phyloP scores from a whole-genome alignment of 352 stramenopile species.

The Phytopythium vexans region DNA sequence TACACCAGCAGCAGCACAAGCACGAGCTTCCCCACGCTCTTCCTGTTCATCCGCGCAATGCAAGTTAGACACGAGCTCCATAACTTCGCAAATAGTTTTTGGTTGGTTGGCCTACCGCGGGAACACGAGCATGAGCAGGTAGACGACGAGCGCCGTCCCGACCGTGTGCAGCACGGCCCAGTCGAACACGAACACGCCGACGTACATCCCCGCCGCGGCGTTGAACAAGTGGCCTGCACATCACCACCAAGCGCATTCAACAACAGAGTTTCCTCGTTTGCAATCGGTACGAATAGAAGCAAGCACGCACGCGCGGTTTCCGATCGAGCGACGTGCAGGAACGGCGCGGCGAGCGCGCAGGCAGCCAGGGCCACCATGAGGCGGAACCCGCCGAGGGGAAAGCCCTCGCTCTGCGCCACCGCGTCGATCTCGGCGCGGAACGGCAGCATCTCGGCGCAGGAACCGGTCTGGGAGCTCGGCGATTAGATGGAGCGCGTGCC shows the following conservation, averaged over 20 bases:
- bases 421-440: constrained; percentile 63
- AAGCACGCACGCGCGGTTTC: constrained; percentile 54
- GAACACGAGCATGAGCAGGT: constrained; percentile 62
- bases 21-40: constrained; percentile 63
- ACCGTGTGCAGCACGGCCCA: constrained; percentile 74
- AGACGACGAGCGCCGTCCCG: constrained; percentile 50
- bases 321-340: constrained; percentile 53
- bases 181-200: constrained; percentile 78
- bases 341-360: constrained; percentile 63
- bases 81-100: constrained; percentile 7
- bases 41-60: constrained; percentile 18
- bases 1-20: constrained; percentile 60
- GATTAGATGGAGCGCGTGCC: too few relatives aligned
- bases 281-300: background rate
- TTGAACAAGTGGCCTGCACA: constrained; percentile 72
- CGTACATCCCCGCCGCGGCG: constrained; percentile 51
- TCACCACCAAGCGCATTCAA: background rate
- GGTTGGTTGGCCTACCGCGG: constrained; percentile 37
- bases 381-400: constrained; percentile 75
- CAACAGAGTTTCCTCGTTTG: background rate
- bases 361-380: constrained; percentile 67
- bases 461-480: too few relatives aligned
- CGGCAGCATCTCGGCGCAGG: constrained; percentile 34
- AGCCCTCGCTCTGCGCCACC: constrained; percentile 62
- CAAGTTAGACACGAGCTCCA: background rate